Base-by-base conservation (phyloP, 148 eudicot genomes). In the Vaccinium macrocarpon region DNA sequence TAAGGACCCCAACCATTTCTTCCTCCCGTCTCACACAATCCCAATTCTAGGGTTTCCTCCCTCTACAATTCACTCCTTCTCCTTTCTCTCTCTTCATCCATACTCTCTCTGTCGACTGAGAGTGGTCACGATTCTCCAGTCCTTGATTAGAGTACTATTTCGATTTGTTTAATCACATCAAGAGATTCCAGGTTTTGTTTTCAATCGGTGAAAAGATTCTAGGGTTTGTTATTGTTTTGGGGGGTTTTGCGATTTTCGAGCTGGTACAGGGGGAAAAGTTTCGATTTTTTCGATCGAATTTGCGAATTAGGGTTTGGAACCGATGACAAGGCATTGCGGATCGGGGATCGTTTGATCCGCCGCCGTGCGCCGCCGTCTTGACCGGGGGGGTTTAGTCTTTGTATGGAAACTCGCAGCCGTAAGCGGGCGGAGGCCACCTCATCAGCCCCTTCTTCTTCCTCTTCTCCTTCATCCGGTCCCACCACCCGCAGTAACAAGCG, bases 351-450 rank as follows among this genome's bases (percentile, higher is more conserved):
- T 83, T 71, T 89, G 91, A 90, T 93, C 90, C 50, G 51, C 73
- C 89, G 90, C 87, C 90, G 91, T 86, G 79, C 56, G 61, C 72
- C 46, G 66, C 53, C 79, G 56, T 75, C 66, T 75, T 72, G 38
- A 62, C 4, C 23, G 62, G 90, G 93, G 91, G 93, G 86, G 90
- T 90, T 70, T 10, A 90, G 73, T 84, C 82, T 95, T 81, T 86
- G 85, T 94, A 97, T 97, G 99, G 99, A 97, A 95, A 97, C 99
- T 91, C 99, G 98, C 75, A 91, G 97, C 87, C 99, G 98, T 87
- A 97, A 97, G 91, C 91, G 98, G 95, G 98, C 96, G 90, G 98
- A 97, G 95, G 99, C 98, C 88, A 90, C 94, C 90, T 90, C 98
- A 87, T 91, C 98, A 88, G 89, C 95, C 86, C 88, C 97, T 85